These are phyloP conservation scores for Nannochloris sp. DNA, from an alignment of 139 green algal species.

Conservation along the genomic window DNA sequence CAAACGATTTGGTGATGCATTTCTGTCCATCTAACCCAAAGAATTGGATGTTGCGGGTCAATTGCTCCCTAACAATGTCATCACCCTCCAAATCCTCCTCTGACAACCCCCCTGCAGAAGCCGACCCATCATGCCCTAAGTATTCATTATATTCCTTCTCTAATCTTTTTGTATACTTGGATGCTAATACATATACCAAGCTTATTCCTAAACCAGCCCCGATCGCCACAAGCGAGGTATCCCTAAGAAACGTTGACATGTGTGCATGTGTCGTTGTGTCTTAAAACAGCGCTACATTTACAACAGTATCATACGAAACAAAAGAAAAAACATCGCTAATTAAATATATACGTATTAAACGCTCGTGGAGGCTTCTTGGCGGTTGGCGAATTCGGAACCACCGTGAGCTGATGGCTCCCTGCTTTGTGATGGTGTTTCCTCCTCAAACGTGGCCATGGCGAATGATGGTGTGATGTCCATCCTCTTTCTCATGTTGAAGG, in stretches of 20 bases:
- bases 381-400: background rate
- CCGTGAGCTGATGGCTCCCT: slow-evolving; percentile 1
- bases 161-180: background rate
- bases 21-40: slow-evolving; percentile 71
- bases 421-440: background rate
- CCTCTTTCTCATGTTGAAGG: slow-evolving; percentile 6
- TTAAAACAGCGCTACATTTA: too few relatives aligned
- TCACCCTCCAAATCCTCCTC: slow-evolving; percentile 36
- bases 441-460: slow-evolving; percentile 12
- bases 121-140: background rate
- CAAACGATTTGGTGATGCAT: slow-evolving; percentile 57
- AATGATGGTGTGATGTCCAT: slow-evolving; percentile 8
- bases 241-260: too few relatives aligned
- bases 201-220: too few relatives aligned
- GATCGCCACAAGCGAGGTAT: too few relatives aligned
- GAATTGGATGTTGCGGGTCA: slow-evolving; percentile 93
- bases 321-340: too few relatives aligned
- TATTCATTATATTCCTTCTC: background rate
- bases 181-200: too few relatives aligned
- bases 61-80: slow-evolving; percentile 73
- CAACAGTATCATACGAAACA: too few relatives aligned
- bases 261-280: too few relatives aligned
- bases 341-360: too few relatives aligned
- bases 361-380: too few relatives aligned
- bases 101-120: background rate